These are phyloP conservation scores for Capsella bursapastoris DNA, from an alignment of 345 rosid genomes.

Conservation along the genomic window DNA sequence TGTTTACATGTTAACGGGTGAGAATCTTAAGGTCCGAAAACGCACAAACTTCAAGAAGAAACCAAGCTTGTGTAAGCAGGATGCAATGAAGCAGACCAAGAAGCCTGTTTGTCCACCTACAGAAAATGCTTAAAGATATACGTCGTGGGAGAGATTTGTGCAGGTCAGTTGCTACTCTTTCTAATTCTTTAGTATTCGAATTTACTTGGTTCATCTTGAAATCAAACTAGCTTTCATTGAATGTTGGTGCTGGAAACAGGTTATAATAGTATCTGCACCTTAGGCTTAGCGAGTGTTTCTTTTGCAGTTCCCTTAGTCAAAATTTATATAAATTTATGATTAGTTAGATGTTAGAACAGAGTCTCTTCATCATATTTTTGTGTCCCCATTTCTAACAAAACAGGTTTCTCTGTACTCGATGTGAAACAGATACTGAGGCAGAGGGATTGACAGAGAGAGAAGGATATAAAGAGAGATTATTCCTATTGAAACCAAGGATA, in stretches of 20 bases:
- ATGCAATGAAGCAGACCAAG: constrained; percentile 27
- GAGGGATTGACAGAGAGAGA: constrained; percentile 20
- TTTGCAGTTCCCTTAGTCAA: neutral
- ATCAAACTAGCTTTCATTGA: neutral
- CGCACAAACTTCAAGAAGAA: constrained; percentile 30
- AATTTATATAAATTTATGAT: neutral
- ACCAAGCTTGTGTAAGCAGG: constrained; percentile 33
- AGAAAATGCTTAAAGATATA: constrained; percentile 33
- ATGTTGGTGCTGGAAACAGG: too few relatives aligned
- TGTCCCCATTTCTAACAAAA: constrained; percentile 22
- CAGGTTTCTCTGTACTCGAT: neutral
- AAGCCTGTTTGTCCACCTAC: constrained; percentile 21
- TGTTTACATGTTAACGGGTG: constrained; percentile 64
- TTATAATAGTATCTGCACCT: neutral
- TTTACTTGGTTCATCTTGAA: constrained; percentile 14
- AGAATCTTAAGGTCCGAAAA: constrained; percentile 52
- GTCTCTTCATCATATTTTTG: constrained; percentile 7
- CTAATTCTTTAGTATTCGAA: neutral
- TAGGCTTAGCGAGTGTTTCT: constrained; percentile 12
- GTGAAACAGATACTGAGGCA: constrained; percentile 30
- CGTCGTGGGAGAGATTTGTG: constrained; percentile 21
- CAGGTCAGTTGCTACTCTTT: constrained; percentile 30
- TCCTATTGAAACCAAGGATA: constrained; percentile 19
- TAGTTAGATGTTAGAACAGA: constrained; percentile 14
- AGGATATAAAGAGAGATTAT: neutral